Evolutionary conservation across 176 grass and related monocot genomes (phyloP).

Genomic region (Rhynchospora pubera): DNA sequence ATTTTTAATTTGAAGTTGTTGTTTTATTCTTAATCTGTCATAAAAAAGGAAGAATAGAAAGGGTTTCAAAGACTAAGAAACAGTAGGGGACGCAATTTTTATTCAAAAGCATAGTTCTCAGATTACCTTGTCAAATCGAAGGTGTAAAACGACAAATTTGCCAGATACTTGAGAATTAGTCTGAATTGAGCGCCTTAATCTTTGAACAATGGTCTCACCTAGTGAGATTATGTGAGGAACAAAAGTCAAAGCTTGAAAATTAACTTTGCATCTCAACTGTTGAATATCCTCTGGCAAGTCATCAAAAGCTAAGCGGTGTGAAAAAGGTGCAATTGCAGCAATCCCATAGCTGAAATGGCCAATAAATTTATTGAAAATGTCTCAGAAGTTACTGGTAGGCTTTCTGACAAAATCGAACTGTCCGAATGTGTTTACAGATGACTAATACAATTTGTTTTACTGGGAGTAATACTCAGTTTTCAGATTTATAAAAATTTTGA

Average conservation of each 20-base stretch:
- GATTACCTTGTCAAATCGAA: conserved; percentile 88
- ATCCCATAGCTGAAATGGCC: conserved; percentile 67
- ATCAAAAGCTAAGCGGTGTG: conserved; percentile 87
- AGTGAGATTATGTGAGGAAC: conserved; percentile 65
- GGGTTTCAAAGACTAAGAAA: background rate
- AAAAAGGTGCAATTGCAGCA: conserved; percentile 78
- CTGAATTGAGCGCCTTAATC: conserved; percentile 42
- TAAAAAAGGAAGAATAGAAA: background rate
- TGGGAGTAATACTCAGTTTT: background rate
- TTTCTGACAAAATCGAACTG: background rate
- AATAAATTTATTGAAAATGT: background rate
- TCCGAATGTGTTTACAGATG: background rate
- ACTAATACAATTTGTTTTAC: background rate
- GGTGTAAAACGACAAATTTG: conserved; percentile 84
- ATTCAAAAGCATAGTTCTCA: background rate
- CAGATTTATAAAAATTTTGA: background rate
- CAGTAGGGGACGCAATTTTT: background rate
- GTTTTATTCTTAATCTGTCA: background rate
- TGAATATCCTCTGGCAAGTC: conserved; percentile 64
- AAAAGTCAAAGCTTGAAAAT: conserved; percentile 83
- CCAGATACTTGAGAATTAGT: conserved; percentile 27
- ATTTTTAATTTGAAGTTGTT: background rate
- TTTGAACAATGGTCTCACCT: conserved; percentile 50
- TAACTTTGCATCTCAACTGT: conserved; percentile 68
- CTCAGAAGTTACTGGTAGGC: background rate